Percentiles rank a stretch among this genome's conserved stretches.
Evolutionary conservation across 2,329 filamentous ascomycete species (phyloP).

Genomic region (Paecilomyces dactylethromorphus): DNA sequence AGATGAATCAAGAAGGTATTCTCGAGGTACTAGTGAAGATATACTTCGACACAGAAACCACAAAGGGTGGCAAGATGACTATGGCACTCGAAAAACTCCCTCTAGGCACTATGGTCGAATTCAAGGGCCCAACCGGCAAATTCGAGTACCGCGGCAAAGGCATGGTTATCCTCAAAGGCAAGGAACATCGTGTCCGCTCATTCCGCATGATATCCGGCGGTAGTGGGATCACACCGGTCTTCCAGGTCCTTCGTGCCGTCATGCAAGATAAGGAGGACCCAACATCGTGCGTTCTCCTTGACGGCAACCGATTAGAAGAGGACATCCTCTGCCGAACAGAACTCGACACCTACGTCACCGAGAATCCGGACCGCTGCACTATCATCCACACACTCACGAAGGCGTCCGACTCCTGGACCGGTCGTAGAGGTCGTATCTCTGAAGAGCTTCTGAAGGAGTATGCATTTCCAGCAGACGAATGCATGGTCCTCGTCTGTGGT

Average conservation of each 20-base stretch:
- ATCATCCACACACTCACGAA: conserved; percentile 65
- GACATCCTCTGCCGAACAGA: conserved; percentile 78
- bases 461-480: conserved; percentile 40
- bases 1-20: conserved; percentile 53
- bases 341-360: conserved; percentile 56
- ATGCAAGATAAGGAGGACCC: conserved; percentile 57
- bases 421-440: conserved; percentile 61
- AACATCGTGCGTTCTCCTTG: conserved; percentile 65
- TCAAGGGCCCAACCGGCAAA: conserved; percentile 83
- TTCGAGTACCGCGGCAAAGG: conserved; percentile 72
- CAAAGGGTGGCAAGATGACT: conserved; percentile 72
- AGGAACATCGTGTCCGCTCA: conserved; percentile 51
- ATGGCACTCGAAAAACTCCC: conserved; percentile 67
- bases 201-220: conserved; percentile 87
- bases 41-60: conserved; percentile 57
- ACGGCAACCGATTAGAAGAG: conserved; percentile 69
- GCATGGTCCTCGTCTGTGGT: conserved; percentile 71
- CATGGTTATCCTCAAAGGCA: conserved; percentile 53
- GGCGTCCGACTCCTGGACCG: conserved; percentile 59
- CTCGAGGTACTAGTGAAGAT: conserved; percentile 77
- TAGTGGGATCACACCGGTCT: conserved; percentile 88
- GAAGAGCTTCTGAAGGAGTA: conserved; percentile 56
- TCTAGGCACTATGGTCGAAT: conserved; percentile 66
- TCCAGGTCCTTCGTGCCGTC: conserved; percentile 71
- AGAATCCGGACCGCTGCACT: conserved; percentile 50